Base-by-base conservation (phyloP, 164 flowering plant species). In the Warburgia ugandensis region DNA sequence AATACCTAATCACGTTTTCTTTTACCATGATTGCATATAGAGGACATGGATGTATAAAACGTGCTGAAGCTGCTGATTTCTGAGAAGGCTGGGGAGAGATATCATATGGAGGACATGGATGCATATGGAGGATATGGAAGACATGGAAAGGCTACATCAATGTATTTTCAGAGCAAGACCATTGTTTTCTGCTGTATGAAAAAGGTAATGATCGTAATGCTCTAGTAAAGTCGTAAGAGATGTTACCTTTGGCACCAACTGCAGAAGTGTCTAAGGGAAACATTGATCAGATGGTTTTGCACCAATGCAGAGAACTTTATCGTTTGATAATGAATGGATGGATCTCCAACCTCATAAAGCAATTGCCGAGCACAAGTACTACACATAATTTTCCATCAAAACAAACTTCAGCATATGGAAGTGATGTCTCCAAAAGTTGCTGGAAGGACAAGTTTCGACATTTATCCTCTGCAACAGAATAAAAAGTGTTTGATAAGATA, bases 301-400 rank as follows among this genome's bases (percentile, higher is more conserved):
- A 56, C 96, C 95, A 58, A 47, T 4, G 49, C 98, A 88, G 42
- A 75, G 64, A 70, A 92, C 90, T 71, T 65, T 76, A 61, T 52
- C 63, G 27, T 62, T 72, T 19, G 96, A 81, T 50, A 83, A 46
- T 36, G 84, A 33, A 33, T 60, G 59, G 67, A 92, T 83, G 38
- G 96, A 74, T 92, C 82, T 47, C 86, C 94, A 62, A 92, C 45
- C 69, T 92, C 98, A 63, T 92, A 92, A n/a, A 92, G 95, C 55
- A 92, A 94, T 56, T 88, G 98, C 63, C 88, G 64, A 32, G 96
- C 89, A 67, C 98, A 92, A 30, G 94, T 92, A 66, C 76, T 5
- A 92, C 82, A 59, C 61, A 64, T 13, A 88, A 74, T 51, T 66
- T 54, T 48, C 98, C 98, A 67, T 81, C 79, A 57, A 44, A 78